A percentile compares a stretch with the other conserved stretches of the same genome.
Evolutionary conservation across 169 alveolate species (phyloP).

Genomic region (Plasmodium adleri): DNA sequence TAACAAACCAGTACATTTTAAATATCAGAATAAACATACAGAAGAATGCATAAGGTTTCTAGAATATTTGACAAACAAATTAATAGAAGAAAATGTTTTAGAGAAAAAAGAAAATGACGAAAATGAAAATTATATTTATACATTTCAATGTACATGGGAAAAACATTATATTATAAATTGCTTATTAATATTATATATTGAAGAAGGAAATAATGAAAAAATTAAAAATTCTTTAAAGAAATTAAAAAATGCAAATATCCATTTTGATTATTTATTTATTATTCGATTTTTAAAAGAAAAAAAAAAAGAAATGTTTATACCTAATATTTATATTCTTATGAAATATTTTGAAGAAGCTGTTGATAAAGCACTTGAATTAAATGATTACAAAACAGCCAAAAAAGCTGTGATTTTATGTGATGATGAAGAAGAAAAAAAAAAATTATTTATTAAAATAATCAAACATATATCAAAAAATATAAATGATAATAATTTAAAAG

Average conservation of each 20-base stretch:
- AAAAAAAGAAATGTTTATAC: conserved; percentile 73
- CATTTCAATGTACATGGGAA: conserved; percentile 76
- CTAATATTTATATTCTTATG: conserved; percentile 72
- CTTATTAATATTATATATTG: conserved; percentile 65
- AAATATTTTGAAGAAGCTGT: conserved; percentile 77
- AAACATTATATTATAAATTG: conserved; percentile 68
- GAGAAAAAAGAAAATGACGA: conserved; percentile 57
- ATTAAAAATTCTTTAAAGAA: conserved; percentile 45
- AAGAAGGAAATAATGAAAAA: conserved; percentile 61
- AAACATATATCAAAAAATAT: conserved; percentile 69
- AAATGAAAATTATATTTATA: conserved; percentile 68
- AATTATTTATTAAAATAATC: conserved; percentile 70
- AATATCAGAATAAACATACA: conserved; percentile 9
- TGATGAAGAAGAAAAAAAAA: conserved; percentile 78
- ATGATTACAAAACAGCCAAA: conserved; percentile 64
- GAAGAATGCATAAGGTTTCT: conserved; percentile 63
- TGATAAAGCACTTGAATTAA: conserved; percentile 68
- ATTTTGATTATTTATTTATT: conserved; percentile 73
- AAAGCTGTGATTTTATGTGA: conserved; percentile 66
- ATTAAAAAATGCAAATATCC: conserved; percentile 52
- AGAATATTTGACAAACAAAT: conserved; percentile 48
- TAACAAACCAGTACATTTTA: neutral
- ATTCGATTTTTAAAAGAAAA: conserved; percentile 73
- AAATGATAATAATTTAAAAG: conserved; percentile 69
- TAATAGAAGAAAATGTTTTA: conserved; percentile 50